A percentile compares a stretch with the other conserved stretches of the same genome.
Evolutionary conservation across 306 rosid genomes (phyloP).

Genomic region (Delonix regia): DNA sequence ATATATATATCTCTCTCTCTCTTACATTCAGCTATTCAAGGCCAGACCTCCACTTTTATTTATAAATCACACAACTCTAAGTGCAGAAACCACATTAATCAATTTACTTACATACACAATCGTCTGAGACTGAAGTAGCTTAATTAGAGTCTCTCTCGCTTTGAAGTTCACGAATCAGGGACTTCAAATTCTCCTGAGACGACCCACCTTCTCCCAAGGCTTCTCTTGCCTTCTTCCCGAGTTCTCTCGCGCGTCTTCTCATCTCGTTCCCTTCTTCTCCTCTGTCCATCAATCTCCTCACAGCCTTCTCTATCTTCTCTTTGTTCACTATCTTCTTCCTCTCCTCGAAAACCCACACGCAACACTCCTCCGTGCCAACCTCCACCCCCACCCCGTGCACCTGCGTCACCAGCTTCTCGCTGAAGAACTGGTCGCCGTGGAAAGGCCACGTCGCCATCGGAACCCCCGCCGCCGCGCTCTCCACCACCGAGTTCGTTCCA

Average conservation of each 20-base stretch:
- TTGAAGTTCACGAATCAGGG: slow-evolving; percentile 11
- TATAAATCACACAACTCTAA: too few species aligned
- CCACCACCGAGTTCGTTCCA: slow-evolving; percentile 6
- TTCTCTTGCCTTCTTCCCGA: slow-evolving; percentile 37
- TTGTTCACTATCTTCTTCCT: slow-evolving; percentile 33
- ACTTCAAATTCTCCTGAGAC: slow-evolving; percentile 10
- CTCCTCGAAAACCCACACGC: background rate
- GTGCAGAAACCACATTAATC: too few species aligned
- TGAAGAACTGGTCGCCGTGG: slow-evolving; percentile 32
- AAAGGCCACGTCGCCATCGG: slow-evolving; percentile 13
- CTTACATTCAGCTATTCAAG: too few species aligned
- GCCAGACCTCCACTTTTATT: too few species aligned
- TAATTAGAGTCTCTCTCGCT: background rate
- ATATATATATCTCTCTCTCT: too few species aligned
- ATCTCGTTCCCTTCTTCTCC: slow-evolving; percentile 24
- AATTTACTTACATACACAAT: too few species aligned
- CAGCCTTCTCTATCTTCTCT: slow-evolving; percentile 37
- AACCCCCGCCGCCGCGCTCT: background rate
- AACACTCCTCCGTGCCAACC: slow-evolving; percentile 46
- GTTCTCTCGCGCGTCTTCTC: slow-evolving; percentile 33
- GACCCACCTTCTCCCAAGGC: slow-evolving; percentile 30
- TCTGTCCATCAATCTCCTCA: slow-evolving; percentile 37
- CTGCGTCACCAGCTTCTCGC: slow-evolving; percentile 18
- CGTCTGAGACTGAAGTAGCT: background rate
- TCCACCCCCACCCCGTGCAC: slow-evolving; percentile 41